Evolutionary conservation across 2,329 filamentous ascomycete genomes (phyloP), one percentile per base, ranked within the genome.

Genomic region (Didymosphaeria variabile): DNA sequence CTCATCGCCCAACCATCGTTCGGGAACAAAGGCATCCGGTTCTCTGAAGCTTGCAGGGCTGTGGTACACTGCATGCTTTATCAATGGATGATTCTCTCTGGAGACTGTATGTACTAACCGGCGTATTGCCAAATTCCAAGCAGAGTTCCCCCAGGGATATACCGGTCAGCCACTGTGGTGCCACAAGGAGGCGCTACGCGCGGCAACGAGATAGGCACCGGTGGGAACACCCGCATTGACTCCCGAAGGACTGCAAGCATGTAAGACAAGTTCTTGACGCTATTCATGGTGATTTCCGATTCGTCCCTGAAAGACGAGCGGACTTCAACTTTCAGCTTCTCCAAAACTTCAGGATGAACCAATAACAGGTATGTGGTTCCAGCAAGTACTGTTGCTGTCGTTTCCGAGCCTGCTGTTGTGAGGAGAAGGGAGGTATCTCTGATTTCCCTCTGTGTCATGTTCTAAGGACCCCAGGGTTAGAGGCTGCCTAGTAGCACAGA

Each of bases 211-310:
- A 60, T 63, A 17, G 61, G 58, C 29, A 55, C 57, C 26, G 8
- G 38, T n/a, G 31, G 15, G 36, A 36, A 45, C 26, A 46, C 9
- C 17, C 49, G 19, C 12, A 26, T 23, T 15, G n/a, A 53, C 62
- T 55, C 45, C 62, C 59, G 38, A 59, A 38, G 63, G 61, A 51
- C 58, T 60, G 38, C 63, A 63, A 34, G n/a, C n/a, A n/a, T n/a
- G n/a, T n/a, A n/a, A n/a, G n/a, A n/a, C n/a, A n/a, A n/a, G n/a
- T n/a, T n/a, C n/a, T n/a, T n/a, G n/a, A n/a, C n/a, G n/a, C n/a
- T n/a, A n/a, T n/a, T n/a, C n/a, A n/a, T n/a, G n/a, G n/a, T n/a
- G n/a, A 67, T 52, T 38, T 64, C 60, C 10, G 66, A 53, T 2
- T 44, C 59, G 38, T 68, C n/a, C n/a, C n/a, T n/a, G n/a, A n/a